Evolutionary conservation across 257 asterid species (phyloP).

Genomic region (Solanum sejunctum): DNA sequence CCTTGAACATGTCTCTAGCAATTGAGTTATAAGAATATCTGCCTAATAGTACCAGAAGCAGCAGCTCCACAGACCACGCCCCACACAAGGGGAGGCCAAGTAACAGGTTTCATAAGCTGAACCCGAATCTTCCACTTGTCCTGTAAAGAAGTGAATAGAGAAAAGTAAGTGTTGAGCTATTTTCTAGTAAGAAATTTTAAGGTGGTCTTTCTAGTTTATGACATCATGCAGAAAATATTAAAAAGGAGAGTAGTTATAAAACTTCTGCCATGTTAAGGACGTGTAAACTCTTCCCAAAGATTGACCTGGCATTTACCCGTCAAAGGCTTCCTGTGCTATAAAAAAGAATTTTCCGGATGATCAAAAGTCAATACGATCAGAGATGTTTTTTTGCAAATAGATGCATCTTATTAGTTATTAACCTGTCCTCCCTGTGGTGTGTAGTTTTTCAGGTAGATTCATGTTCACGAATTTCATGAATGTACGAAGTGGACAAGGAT

Average conservation of each 20-base stretch:
- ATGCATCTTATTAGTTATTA: not conserved
- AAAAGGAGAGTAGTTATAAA: not conserved
- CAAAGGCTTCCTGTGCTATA: not conserved
- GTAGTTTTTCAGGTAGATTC: not conserved
- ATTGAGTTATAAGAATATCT: not conserved
- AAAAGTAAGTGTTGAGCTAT: not conserved
- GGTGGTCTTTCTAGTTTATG: not conserved
- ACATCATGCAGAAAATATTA: not conserved
- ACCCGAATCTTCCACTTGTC: conserved; percentile 86
- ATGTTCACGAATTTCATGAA: not conserved
- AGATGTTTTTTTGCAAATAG: not conserved
- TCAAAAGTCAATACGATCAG: not conserved
- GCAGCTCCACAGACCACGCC: conserved; percentile 99
- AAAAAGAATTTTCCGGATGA: not conserved
- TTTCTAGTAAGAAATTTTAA: not conserved
- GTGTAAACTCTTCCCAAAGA: not conserved
- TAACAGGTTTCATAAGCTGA: conserved; percentile 91
- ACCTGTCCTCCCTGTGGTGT: not conserved
- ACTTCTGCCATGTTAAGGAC: not conserved
- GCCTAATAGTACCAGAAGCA: conserved; percentile 60
- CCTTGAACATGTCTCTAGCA: not conserved
- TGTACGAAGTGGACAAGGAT: not conserved
- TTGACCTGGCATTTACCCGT: not conserved
- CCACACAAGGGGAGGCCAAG: conserved; percentile 99
- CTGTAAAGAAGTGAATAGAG: conserved; percentile 17